These are phyloP conservation scores for Zhuliangozyma blackwelliae DNA, from an alignment of 1,139 yeast species.

Conservation along the genomic window DNA sequence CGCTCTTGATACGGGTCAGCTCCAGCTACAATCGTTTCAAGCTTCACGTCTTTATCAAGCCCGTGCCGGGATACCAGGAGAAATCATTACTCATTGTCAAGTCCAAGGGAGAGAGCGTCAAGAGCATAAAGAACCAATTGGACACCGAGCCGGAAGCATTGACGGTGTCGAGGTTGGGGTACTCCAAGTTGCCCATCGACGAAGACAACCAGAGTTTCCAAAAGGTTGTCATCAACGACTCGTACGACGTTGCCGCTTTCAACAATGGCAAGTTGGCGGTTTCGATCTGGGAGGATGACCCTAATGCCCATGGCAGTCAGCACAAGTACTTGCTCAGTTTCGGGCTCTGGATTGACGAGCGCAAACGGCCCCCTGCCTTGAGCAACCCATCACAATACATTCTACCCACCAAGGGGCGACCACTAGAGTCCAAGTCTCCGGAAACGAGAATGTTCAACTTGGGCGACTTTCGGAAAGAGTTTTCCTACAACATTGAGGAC, in stretches of 20 bases:
- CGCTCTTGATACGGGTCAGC: slow-evolving; percentile 27
- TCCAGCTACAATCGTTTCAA: slow-evolving; percentile 21
- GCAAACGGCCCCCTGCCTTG: not conserved
- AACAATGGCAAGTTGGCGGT: slow-evolving; percentile 21
- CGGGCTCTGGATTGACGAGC: slow-evolving; percentile 26
- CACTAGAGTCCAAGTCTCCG: slow-evolving; percentile 4
- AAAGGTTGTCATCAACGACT: slow-evolving; percentile 29
- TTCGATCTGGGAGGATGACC: slow-evolving; percentile 27
- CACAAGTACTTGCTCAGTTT: slow-evolving; percentile 24
- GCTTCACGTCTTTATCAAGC: slow-evolving; percentile 22
- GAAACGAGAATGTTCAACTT: slow-evolving; percentile 8
- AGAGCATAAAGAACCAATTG: slow-evolving; percentile 7
- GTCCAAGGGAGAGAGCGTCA: slow-evolving; percentile 6
- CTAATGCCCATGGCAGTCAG: slow-evolving; percentile 8
- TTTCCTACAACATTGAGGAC: slow-evolving; percentile 49
- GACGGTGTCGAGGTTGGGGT: slow-evolving; percentile 25
- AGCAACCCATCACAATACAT: slow-evolving; percentile 2
- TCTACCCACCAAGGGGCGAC: slow-evolving; percentile 5
- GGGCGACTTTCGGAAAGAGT: slow-evolving; percentile 25
- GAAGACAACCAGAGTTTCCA: slow-evolving; percentile 16
- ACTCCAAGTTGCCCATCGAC: slow-evolving; percentile 24
- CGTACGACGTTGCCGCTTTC: slow-evolving; percentile 15
- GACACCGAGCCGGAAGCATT: slow-evolving; percentile 3
- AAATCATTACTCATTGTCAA: slow-evolving; percentile 28
- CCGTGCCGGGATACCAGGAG: slow-evolving; percentile 5